Evolutionary conservation across 108 stramenopile genomes (phyloP), one percentile per base, ranked within the genome.

Genomic region (Conticribra weissflogii): DNA sequence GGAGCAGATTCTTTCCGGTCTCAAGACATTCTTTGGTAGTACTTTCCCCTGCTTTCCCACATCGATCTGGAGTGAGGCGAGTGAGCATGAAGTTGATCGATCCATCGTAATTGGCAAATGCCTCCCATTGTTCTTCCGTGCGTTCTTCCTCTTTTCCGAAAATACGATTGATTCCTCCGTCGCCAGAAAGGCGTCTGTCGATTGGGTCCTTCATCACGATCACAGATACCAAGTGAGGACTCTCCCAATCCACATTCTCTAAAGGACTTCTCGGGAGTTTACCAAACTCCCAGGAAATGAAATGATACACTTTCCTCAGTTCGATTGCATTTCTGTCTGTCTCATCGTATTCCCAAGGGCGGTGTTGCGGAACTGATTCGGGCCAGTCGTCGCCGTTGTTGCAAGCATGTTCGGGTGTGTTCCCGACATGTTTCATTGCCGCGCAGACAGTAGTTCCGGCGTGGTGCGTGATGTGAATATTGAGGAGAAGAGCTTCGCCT

Each of bases 381-480:
- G 36, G 36, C 36, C 36, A 41, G 12, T 41, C 36, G 12, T 41
- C 36, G 5, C 36, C 36, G 8, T 12, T 12, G 12, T 41, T 41
- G 36, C 36, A 41, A 9, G 36, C 36, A 41, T 41, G 36, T 41
- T 41, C 36, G 5, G 36, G 36, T 41, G 36, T 12, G 12, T 41
- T 5, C 36, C 36, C 36, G 8, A 41, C 36, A 9, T 41, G 36
- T 12, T 54, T 25, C 54, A 55, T 55, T 28, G 25, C 28, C 9
- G 16, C 3, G 30, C 71, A 66, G 15, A 72, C 15, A 2, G 50
- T 48, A 5, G 71, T 78, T 21, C 77, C 80, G 14, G 62, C 80
- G 65, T 81, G 80, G 59, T 81, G 80, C 2, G 74, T 76, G 16
- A 75, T 60, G 48, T 81, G 80, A 31, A 81, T 44, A 61, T 71